Evolutionary conservation across 179 eudicot genomes (phyloP), one percentile per base, ranked within the genome.

Genomic region (Dionaea muscipula): DNA sequence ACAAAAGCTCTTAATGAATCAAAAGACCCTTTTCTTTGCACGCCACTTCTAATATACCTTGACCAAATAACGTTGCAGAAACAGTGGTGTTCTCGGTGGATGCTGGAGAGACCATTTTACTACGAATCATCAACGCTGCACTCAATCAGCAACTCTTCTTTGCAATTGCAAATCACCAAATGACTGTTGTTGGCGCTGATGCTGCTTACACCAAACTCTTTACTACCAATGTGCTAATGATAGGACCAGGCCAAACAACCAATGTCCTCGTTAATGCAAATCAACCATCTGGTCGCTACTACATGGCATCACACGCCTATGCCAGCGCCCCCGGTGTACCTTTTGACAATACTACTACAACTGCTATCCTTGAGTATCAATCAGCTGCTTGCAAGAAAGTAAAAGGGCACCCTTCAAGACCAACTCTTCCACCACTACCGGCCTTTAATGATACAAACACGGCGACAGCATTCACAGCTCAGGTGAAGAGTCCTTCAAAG

Each of bases 181-280:
- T 85, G 68, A 85, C 80, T 9, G 86, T 90, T 1, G 95, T 90
- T 8, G 85, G 69, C 16, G 78, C 81, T 24, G 94, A 83, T 39
- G 88, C 84, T 3, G 63, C 77, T 44, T 89, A 89, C 55, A 67
- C 60, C 64, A 81, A 81, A 67, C 93, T 84, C 27, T 89, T 81
- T 62, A 55, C 84, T 22, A 79, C 86, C 58, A 66, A 62, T 45
- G 80, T 79, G 55, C 51, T 89, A 61, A 81, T 82, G 88, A 59
- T 89, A 13, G 97, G 86, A 41, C 97, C 96, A 0, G 93, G 84
- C 14, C 97, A 89, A 61, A 85, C 97, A 17, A 89, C 97, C 3
- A 66, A 76, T 58, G 85, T 86, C 56, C 83, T 90, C 51, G 65
- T 86, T 38, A 78, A 71, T 0, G 84, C 94, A 7, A 63, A 86